Evolutionary conservation across 1,139 yeast genomes (phyloP).

Genomic region (Candida sanyaensis): DNA sequence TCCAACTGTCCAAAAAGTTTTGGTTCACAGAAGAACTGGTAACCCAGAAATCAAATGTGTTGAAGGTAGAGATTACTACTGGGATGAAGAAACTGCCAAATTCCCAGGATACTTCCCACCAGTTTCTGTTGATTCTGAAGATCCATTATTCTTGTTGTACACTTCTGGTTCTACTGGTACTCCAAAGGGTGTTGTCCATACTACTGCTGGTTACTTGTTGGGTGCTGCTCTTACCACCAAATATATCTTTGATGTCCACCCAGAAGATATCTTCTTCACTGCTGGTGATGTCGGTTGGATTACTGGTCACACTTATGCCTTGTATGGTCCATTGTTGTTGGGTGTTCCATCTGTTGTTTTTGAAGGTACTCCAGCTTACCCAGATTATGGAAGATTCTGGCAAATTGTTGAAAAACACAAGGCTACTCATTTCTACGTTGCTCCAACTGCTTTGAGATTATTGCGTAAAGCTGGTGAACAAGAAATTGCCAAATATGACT

Average conservation of each 20-base stretch:
- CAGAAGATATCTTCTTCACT: slow-evolving; percentile 71
- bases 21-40: slow-evolving; percentile 76
- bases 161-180: slow-evolving; percentile 73
- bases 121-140: slow-evolving; percentile 60
- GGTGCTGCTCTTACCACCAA: slow-evolving; percentile 72
- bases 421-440: slow-evolving; percentile 84
- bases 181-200: slow-evolving; percentile 71
- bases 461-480: slow-evolving; percentile 81
- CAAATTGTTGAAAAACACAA: slow-evolving; percentile 76
- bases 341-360: slow-evolving; percentile 84
- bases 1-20: slow-evolving; percentile 67
- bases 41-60: slow-evolving; percentile 65
- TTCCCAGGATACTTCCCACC: slow-evolving; percentile 66
- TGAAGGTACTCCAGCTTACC: slow-evolving; percentile 88
- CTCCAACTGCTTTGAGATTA: slow-evolving; percentile 85
- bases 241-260: slow-evolving; percentile 76
- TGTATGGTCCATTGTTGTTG: slow-evolving; percentile 74
- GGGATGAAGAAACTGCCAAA: slow-evolving; percentile 74
- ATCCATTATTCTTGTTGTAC: slow-evolving; percentile 63
- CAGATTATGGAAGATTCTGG: slow-evolving; percentile 79
- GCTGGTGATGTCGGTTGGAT: slow-evolving; percentile 93
- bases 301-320: slow-evolving; percentile 82
- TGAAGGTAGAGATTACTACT: slow-evolving; percentile 70
- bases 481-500: slow-evolving; percentile 62
- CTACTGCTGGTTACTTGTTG: slow-evolving; percentile 77